These are phyloP conservation scores for Euphrasia arctica DNA, from an alignment of 305 asterid genomes.

Conservation along the genomic window DNA sequence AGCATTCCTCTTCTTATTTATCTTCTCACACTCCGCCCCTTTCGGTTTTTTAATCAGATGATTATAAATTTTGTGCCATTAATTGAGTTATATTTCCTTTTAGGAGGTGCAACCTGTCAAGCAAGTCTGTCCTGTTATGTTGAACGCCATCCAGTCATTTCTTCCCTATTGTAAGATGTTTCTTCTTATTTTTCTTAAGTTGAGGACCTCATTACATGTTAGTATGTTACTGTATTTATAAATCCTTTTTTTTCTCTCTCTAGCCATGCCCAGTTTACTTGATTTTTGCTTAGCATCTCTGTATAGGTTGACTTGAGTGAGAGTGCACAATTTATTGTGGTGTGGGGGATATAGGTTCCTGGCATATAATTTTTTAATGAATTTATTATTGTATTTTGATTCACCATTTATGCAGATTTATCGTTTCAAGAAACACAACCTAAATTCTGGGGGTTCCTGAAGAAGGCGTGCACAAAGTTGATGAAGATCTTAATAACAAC, in stretches of 20 bases:
- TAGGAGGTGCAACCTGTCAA: conserved; percentile 94
- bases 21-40: conserved; percentile 3
- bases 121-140: conserved; percentile 79
- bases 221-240: background rate
- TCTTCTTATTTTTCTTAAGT: conserved; percentile 21
- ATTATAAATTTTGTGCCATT: conserved; percentile 23
- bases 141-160: conserved; percentile 77
- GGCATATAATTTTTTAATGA: conserved; percentile 22
- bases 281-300: conserved; percentile 19
- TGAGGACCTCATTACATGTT: background rate
- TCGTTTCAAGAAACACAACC: conserved; percentile 69
- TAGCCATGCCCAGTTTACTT: conserved; percentile 17
- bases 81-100: conserved; percentile 30
- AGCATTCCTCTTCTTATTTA: conserved; percentile 15
- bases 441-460: conserved; percentile 72
- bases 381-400: conserved; percentile 30
- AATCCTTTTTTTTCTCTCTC: conserved; percentile 9
- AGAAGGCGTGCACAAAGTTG: conserved; percentile 74
- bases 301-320: conserved; percentile 14
- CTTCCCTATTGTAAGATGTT: conserved; percentile 74
- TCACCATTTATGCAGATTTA: conserved; percentile 63
- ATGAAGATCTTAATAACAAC: conserved; percentile 79
- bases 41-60: background rate
- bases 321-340: conserved; percentile 15
- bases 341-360: conserved; percentile 13